These are phyloP conservation scores for Farysia itapuensis DNA, from an alignment of 1,284 basidiomycete genomes.

Conservation along the genomic window DNA sequence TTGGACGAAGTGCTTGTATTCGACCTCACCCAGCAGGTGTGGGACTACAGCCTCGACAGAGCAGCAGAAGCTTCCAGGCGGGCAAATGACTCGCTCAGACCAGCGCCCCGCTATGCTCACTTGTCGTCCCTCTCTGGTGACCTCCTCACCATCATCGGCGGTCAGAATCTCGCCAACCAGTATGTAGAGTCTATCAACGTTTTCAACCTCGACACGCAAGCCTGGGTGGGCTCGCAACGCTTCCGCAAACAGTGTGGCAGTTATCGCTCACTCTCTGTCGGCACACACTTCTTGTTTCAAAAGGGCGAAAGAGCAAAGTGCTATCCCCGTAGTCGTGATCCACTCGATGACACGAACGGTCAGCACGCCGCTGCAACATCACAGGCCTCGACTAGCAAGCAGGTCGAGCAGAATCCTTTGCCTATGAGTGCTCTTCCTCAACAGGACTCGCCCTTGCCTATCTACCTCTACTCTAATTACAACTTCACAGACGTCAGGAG, in stretches of 20 bases:
- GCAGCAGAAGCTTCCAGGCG: not conserved
- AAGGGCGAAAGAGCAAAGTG: conserved; percentile 40
- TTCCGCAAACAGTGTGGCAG: conserved; percentile 50
- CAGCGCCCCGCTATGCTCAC: conserved; percentile 50
- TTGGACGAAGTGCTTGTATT: conserved; percentile 50
- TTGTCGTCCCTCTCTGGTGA: conserved; percentile 44
- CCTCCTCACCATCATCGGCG: conserved; percentile 83
- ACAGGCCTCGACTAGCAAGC: not conserved
- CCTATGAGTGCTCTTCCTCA: conserved; percentile 26
- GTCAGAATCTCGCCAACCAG: conserved; percentile 71
- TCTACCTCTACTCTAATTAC: conserved; percentile 55
- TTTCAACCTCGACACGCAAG: conserved; percentile 35
- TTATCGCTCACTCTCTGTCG: conserved; percentile 47
- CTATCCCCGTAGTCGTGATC: conserved; percentile 38
- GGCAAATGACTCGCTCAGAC: conserved; percentile 12
- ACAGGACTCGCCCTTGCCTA: conserved; percentile 16
- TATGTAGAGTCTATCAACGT: conserved; percentile 60
- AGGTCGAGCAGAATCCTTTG: conserved; percentile 33
- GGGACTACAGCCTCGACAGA: conserved; percentile 39
- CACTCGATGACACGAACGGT: conserved; percentile 1
- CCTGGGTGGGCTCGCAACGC: conserved; percentile 36
- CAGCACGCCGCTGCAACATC: not conserved
- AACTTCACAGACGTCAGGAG: conserved; percentile 55
- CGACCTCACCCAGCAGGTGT: conserved; percentile 41
- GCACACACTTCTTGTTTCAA: conserved; percentile 18